phyloP scores from a whole-genome alignment of 768 basidiomycete genomes.

The Podaxis sp. region DNA sequence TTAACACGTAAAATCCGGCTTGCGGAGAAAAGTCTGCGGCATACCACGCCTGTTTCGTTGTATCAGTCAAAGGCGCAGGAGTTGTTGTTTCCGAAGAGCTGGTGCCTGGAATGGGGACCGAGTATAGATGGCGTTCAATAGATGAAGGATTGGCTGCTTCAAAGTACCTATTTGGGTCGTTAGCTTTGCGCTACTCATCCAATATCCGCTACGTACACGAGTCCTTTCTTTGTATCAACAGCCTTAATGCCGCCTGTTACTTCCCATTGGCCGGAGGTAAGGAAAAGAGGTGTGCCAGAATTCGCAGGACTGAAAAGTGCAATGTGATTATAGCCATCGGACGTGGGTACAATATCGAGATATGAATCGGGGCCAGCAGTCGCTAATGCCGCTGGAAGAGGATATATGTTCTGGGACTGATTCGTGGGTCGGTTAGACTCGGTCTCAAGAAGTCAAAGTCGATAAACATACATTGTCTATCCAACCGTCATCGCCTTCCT shows the following conservation, averaged over 20 bases:
- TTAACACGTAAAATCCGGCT: constrained; percentile 79
- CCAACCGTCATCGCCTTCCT: constrained; percentile 92
- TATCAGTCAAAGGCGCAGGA: constrained; percentile 51
- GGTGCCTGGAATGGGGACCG: constrained; percentile 62
- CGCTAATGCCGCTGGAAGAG: constrained; percentile 43
- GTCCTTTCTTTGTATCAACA: constrained; percentile 60
- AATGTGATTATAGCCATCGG: constrained; percentile 86
- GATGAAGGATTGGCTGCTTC: constrained; percentile 80
- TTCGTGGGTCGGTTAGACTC: not conserved
- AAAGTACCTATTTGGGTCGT: constrained; percentile 66
- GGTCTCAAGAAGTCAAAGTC: not conserved
- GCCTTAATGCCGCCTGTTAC: constrained; percentile 71
- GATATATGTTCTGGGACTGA: constrained; percentile 61
- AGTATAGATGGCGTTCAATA: constrained; percentile 80
- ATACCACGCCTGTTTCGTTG: constrained; percentile 52
- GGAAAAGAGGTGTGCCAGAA: constrained; percentile 66
- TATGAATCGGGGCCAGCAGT: constrained; percentile 58
- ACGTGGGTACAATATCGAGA: constrained; percentile 82
- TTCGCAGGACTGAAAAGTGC: constrained; percentile 83
- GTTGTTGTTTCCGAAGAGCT: constrained; percentile 28
- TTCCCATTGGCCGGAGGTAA: constrained; percentile 90
- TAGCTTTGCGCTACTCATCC: constrained; percentile 6
- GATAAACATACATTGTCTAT: constrained; percentile 68
- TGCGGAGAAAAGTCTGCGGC: constrained; percentile 75
- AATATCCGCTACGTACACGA: constrained; percentile 55